Base-by-base conservation (phyloP, 1,284 basidiomycete genomes). In the Fomes fomentarius region DNA sequence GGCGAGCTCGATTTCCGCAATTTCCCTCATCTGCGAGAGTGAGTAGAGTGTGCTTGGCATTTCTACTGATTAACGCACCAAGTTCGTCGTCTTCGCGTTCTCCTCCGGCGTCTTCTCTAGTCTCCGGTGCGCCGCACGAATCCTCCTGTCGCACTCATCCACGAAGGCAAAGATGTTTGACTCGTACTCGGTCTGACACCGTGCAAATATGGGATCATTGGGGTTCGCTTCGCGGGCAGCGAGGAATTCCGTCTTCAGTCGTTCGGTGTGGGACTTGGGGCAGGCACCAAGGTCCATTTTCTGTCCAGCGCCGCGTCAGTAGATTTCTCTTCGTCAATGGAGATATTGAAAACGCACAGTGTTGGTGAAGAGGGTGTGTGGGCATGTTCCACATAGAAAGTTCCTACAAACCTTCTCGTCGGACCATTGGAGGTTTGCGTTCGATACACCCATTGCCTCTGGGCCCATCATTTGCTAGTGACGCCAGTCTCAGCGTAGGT, bases 241-340 rank as follows among this genome's bases (percentile, higher is more conserved):
- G 60, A 91, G 71, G 72, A 92, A 98, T 66, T 98, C 94, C 34
- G 92, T 93, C 75, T 96, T 95, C 62, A 98, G 83, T 50, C 94
- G 88, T 65, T 97, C 94, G 7, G 93, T 94, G 71, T 99, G 97
- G 19, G 94, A 94, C 71, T 96, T 96, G 3, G 97, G 94, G 71
- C 97, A 99, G 50, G 96, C 91, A 22, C 97, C 97, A 11, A 99
- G 80, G 74, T 99, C 97, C 93, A 99, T 99, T 96, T 98, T 98
- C 96, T 98, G 68, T 26, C 48, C 15, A 43, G n/a, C 11, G 2
- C 40, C 19, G 24, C 4, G 47, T 56, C 24, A 41, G 56, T 28
- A 50, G 47, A 37, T 38, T 17, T 28, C 46, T 10, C 21, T 4
- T 42, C 28, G 12, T 43, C 26, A 15, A 39, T 11, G 15, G 25